Evolutionary conservation across 176 grass and related monocot species (phyloP).

Genomic region (Oryza brachyantha): DNA sequence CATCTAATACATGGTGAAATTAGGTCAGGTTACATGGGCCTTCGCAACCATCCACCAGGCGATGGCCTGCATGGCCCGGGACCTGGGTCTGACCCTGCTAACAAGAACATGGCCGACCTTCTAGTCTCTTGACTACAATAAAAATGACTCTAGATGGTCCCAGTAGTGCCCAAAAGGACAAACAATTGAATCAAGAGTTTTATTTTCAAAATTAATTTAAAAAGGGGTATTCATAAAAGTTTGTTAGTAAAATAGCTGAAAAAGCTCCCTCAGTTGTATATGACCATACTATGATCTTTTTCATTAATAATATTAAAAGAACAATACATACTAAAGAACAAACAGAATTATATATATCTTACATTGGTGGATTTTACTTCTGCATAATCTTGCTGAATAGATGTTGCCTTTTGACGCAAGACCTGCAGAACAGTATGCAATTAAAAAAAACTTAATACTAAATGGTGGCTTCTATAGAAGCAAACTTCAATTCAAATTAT

Average conservation of each 20-base stretch:
- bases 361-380: conserved; percentile 93
- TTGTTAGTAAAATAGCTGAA: conserved; percentile 8
- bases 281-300: neutral
- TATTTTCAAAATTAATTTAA: neutral
- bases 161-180: neutral
- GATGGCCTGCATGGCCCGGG: no score
- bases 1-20: no score
- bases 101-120: no score
- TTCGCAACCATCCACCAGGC: no score
- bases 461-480: conserved; percentile 7
- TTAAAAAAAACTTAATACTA: neutral
- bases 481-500: neutral
- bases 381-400: conserved; percentile 92
- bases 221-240: neutral
- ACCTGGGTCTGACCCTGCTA: no score
- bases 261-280: neutral
- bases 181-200: neutral
- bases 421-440: conserved; percentile 57
- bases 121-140: no score
- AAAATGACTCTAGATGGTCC: no score
- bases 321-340: neutral
- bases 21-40: no score
- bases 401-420: conserved; percentile 93
- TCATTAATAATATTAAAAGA: neutral
- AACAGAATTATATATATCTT: conserved; percentile 17